A percentile compares a stretch with the other conserved stretches of the same genome.
phyloP scores from a whole-genome alignment of 1,139 yeast species.

The Kurtzmaniella quercitrusa region DNA sequence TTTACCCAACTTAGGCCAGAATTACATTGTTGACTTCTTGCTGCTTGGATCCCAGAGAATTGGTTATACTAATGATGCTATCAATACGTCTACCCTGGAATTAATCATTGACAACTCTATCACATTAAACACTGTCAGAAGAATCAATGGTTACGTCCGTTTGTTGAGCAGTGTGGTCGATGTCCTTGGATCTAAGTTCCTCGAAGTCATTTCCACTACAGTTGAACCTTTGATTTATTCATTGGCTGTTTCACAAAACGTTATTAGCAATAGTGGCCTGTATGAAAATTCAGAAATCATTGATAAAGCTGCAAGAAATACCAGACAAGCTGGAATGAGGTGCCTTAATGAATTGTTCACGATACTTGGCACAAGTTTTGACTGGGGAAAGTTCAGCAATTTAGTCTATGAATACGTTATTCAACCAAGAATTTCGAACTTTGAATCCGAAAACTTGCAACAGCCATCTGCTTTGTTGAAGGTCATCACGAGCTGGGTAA shows the following conservation, averaged over 20 bases:
- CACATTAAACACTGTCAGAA: slow-evolving; percentile 35
- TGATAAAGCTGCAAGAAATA: slow-evolving; percentile 46
- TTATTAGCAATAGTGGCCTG: slow-evolving; percentile 21
- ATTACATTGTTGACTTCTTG: slow-evolving; percentile 57
- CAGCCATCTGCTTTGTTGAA: slow-evolving; percentile 76
- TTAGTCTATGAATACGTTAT: slow-evolving; percentile 53
- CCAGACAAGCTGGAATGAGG: slow-evolving; percentile 61
- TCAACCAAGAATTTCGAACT: slow-evolving; percentile 61
- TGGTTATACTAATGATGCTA: slow-evolving; percentile 31
- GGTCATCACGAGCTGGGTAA: slow-evolving; percentile 64
- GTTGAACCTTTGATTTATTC: slow-evolving; percentile 60
- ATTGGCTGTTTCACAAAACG: slow-evolving; percentile 52
- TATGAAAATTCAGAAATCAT: slow-evolving; percentile 15
- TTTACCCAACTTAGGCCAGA: slow-evolving; percentile 57
- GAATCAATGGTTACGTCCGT: slow-evolving; percentile 68
- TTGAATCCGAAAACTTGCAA: slow-evolving; percentile 75
- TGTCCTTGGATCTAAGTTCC: slow-evolving; percentile 59
- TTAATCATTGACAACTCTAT: slow-evolving; percentile 9
- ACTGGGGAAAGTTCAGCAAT: slow-evolving; percentile 57
- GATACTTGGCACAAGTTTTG: slow-evolving; percentile 39
- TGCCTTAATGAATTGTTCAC: slow-evolving; percentile 51
- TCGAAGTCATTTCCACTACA: slow-evolving; percentile 46
- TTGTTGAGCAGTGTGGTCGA: slow-evolving; percentile 61
- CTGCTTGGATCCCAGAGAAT: slow-evolving; percentile 58
- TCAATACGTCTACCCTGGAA: slow-evolving; percentile 14